These are phyloP conservation scores for Globisporangium cylindrosporum DNA, from an alignment of 352 stramenopile genomes.

Conservation along the genomic window DNA sequence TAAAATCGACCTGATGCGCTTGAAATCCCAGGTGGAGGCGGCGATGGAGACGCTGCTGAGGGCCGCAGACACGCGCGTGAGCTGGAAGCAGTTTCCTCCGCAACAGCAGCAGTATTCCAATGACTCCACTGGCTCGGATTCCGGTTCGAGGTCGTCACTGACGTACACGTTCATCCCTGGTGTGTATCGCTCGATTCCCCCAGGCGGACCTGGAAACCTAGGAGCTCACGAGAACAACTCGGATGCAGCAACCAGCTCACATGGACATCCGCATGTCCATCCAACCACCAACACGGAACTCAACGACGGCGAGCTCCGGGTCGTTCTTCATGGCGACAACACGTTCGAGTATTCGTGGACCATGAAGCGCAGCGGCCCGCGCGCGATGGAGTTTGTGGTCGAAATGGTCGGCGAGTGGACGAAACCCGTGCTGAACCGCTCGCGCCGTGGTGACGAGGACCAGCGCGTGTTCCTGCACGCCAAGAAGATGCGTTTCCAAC, in stretches of 20 bases:
- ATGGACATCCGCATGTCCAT: not conserved
- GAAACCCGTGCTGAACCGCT: constrained; percentile 79
- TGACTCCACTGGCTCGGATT: not conserved
- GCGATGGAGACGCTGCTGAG: constrained; percentile 62
- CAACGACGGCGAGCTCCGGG: constrained; percentile 31
- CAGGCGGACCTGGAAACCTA: not conserved
- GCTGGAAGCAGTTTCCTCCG: constrained; percentile 36
- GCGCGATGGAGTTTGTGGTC: constrained; percentile 70
- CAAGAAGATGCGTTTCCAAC: constrained; percentile 62
- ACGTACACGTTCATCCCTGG: constrained; percentile 63
- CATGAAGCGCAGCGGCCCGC: constrained; percentile 42
- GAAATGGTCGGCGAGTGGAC: constrained; percentile 64
- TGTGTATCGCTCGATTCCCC: constrained; percentile 35
- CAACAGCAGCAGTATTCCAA: not conserved
- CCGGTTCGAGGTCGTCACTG: too few relatives aligned
- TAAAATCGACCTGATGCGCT: constrained; percentile 33
- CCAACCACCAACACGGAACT: constrained; percentile 15
- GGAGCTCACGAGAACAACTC: not conserved
- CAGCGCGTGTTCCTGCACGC: constrained; percentile 66
- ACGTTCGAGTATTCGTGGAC: constrained; percentile 79
- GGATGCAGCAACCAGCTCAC: not conserved
- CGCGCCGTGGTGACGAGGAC: constrained; percentile 64
- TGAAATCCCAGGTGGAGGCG: constrained; percentile 55
- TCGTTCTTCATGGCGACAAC: constrained; percentile 78
- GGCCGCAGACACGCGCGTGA: constrained; percentile 55